A percentile compares a stretch with the other conserved stretches of the same genome.
Conservation (phyloP, 257 asterid species). For the Gynochthodes officinalis region DNA sequence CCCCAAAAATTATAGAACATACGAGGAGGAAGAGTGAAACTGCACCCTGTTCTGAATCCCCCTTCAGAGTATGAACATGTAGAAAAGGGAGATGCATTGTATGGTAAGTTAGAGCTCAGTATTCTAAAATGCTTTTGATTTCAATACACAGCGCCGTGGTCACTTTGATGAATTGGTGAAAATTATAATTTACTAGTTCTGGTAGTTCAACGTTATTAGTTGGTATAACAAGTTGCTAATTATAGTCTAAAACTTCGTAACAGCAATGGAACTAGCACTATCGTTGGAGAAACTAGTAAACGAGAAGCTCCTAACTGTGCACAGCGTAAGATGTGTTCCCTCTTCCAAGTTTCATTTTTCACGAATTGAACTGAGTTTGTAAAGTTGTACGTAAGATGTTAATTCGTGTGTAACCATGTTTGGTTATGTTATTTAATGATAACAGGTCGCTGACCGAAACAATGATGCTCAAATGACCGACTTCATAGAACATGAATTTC, state of each 20-base stretch:
- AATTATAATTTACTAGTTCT: background rate
- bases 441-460: constrained; percentile 58
- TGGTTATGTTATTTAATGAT: background rate
- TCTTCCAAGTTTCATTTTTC: background rate
- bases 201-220: background rate
- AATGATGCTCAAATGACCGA: constrained; percentile 68
- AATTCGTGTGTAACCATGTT: background rate
- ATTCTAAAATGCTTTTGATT: too few relatives aligned
- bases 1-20: constrained; percentile 42
- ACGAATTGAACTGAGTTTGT: background rate
- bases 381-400: background rate
- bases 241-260: constrained; percentile 17
- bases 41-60: constrained; percentile 44
- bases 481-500: constrained; percentile 63
- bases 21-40: constrained; percentile 84
- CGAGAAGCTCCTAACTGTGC: constrained; percentile 57
- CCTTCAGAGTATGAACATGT: constrained; percentile 61
- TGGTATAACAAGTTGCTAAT: background rate
- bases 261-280: constrained; percentile 84
- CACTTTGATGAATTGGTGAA: too few relatives aligned
- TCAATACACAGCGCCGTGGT: too few relatives aligned
- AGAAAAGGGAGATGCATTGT: constrained; percentile 82
- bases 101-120: constrained; percentile 40
- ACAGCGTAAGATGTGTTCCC: constrained; percentile 34
- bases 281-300: constrained; percentile 66